phyloP scores from a whole-genome alignment of 2,329 filamentous ascomycete species.

The Balansia obtecta region DNA sequence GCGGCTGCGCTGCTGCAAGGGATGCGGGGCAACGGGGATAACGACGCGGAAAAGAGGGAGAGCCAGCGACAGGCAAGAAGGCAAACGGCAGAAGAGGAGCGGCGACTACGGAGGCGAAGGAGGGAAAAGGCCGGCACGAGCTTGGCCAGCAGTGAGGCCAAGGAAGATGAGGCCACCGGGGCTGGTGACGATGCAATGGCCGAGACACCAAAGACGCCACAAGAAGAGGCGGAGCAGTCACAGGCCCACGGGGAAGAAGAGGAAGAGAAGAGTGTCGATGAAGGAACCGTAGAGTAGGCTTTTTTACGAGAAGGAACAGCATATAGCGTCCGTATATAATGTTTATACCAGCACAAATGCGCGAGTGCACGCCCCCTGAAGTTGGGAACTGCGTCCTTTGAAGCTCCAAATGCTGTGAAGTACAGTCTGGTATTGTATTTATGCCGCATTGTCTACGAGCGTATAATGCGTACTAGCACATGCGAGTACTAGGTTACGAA shows the following conservation, averaged over 20 bases:
- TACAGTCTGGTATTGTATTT: too few relatives aligned
- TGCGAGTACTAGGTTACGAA: too few relatives aligned
- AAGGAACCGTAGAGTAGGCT: slow-evolving; percentile 6
- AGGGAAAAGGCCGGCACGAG: slow-evolving; percentile 43
- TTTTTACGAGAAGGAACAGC: slow-evolving; percentile 2
- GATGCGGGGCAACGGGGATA: slow-evolving; percentile 55
- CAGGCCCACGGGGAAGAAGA: background rate
- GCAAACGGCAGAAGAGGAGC: slow-evolving; percentile 70
- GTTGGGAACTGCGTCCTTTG: too few relatives aligned
- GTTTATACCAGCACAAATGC: slow-evolving; percentile 16
- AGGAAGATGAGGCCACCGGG: slow-evolving; percentile 12
- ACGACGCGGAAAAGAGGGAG: slow-evolving; percentile 40
- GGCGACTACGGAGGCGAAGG: slow-evolving; percentile 52
- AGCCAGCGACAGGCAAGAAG: slow-evolving; percentile 47
- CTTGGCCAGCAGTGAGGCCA: slow-evolving; percentile 14
- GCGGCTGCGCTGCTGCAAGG: slow-evolving; percentile 76
- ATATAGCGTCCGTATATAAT: slow-evolving; percentile 23
- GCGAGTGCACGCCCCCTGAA: background rate
- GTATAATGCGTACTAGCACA: too few relatives aligned
- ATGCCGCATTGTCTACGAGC: too few relatives aligned
- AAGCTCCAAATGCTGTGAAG: too few relatives aligned
- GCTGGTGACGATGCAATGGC: slow-evolving; percentile 6
- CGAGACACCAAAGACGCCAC: slow-evolving; percentile 5
- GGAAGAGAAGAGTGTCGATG: slow-evolving; percentile 6
- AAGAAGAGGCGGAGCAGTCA: slow-evolving; percentile 6